Conservation (phyloP, 129 eudicot species). For the Arctium lappa region DNA sequence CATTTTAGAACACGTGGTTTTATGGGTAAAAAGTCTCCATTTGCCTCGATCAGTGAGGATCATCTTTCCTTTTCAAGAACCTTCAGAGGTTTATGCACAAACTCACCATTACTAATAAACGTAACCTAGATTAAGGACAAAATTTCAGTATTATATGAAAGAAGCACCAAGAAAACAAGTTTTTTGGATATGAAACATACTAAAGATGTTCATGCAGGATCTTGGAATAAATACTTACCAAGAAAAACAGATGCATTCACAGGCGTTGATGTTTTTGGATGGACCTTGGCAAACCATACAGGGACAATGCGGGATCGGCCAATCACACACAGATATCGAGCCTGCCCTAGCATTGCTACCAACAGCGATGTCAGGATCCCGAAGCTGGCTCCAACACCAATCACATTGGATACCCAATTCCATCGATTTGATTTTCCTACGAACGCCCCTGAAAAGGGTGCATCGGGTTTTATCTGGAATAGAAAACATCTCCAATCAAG, state of each 20-base stretch:
- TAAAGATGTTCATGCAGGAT: neutral
- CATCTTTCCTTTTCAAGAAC: constrained; percentile 19
- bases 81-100: constrained; percentile 2
- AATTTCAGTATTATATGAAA: neutral
- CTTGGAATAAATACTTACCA: constrained; percentile 43
- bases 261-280: constrained; percentile 84
- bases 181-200: neutral
- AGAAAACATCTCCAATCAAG: neutral
- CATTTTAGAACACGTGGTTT: constrained; percentile 24
- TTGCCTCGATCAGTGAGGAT: neutral
- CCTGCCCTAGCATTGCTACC: constrained; percentile 97
- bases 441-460: constrained; percentile 89
- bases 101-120: neutral
- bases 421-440: constrained; percentile 45
- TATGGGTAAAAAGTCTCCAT: constrained; percentile 18
- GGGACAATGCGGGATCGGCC: constrained; percentile 92
- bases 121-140: neutral
- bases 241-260: constrained; percentile 89
- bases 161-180: neutral
- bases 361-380: constrained; percentile 88
- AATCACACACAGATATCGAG: constrained; percentile 95
- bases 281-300: constrained; percentile 87
- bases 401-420: constrained; percentile 92
- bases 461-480: constrained; percentile 70
- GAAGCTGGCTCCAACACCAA: constrained; percentile 94